These are phyloP conservation scores for Agaricus blazei DNA, from an alignment of 768 basidiomycete species.

Conservation along the genomic window DNA sequence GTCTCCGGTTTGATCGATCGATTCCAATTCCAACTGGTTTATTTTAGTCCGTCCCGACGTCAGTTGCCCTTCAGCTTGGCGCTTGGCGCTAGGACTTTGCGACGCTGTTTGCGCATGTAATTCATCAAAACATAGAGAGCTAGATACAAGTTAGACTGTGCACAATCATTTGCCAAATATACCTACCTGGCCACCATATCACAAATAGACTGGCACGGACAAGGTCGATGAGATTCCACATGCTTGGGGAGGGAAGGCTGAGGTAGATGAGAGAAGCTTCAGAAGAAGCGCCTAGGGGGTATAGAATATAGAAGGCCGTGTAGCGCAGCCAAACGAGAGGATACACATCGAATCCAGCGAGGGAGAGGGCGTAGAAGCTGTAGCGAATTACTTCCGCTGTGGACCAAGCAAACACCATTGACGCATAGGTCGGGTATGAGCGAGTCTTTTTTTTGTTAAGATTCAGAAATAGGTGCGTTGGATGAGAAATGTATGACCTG, in stretches of 20 bases:
- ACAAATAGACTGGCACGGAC: constrained; percentile 57
- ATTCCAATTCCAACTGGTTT: no score
- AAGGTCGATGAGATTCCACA: constrained; percentile 56
- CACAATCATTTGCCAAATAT: neutral
- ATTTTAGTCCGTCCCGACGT: neutral
- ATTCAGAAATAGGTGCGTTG: neutral
- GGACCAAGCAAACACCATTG: constrained; percentile 93
- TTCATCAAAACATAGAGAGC: constrained; percentile 49
- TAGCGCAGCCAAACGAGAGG: constrained; percentile 73
- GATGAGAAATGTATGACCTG: constrained; percentile 26
- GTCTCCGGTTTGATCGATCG: no score
- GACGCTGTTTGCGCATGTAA: constrained; percentile 49
- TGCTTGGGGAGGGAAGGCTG: constrained; percentile 55
- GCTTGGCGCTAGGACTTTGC: constrained; percentile 29
- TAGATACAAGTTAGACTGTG: constrained; percentile 14
- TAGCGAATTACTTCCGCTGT: constrained; percentile 90
- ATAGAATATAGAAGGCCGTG: constrained; percentile 90
- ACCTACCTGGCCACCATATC: constrained; percentile 85
- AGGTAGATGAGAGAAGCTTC: constrained; percentile 83
- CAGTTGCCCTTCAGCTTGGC: constrained; percentile 22
- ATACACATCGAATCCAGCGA: constrained; percentile 50
- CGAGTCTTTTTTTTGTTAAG: constrained; percentile 41
- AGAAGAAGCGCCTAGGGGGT: constrained; percentile 86
- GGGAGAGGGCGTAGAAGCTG: constrained; percentile 70
- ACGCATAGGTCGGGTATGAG: constrained; percentile 73